Conservation (phyloP, 1,284 basidiomycete genomes). For the Leucoagaricus sp. region DNA sequence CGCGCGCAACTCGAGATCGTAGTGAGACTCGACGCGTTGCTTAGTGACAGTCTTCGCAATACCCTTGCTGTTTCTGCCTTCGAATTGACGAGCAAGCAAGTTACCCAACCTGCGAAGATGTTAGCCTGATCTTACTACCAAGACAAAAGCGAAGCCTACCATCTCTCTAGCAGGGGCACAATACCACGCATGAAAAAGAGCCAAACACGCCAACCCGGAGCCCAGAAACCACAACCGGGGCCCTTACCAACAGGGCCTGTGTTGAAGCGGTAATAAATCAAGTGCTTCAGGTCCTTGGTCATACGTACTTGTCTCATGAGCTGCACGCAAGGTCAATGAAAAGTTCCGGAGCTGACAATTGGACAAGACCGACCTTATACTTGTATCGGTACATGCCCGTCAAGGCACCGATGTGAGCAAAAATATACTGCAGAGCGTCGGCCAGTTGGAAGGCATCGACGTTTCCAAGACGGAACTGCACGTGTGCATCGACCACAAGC, state of each 20-base stretch:
- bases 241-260: conserved; percentile 99
- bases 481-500: conserved; percentile 97
- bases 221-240: conserved; percentile 99
- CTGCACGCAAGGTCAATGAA: conserved; percentile 34
- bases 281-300: conserved; percentile 98
- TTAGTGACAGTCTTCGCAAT: conserved; percentile 97
- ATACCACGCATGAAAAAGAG: conserved; percentile 99
- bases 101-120: conserved; percentile 80
- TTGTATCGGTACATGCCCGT: conserved; percentile 99
- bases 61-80: conserved; percentile 96
- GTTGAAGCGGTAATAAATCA: conserved; percentile 99
- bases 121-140: background rate
- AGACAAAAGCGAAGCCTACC: conserved; percentile 45
- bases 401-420: conserved; percentile 95
- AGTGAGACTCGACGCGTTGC: conserved; percentile 98
- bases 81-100: conserved; percentile 96
- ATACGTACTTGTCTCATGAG: conserved; percentile 99
- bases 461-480: conserved; percentile 98
- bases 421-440: conserved; percentile 98
- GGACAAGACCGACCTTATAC: conserved; percentile 73
- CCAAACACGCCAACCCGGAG: conserved; percentile 99
- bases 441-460: conserved; percentile 99
- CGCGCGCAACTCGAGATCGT: conserved; percentile 95
- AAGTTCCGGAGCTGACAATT: background rate
- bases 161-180: conserved; percentile 94